Evolutionary conservation across 2,329 filamentous ascomycete genomes (phyloP).

Genomic region (Ophiostoma montium): DNA sequence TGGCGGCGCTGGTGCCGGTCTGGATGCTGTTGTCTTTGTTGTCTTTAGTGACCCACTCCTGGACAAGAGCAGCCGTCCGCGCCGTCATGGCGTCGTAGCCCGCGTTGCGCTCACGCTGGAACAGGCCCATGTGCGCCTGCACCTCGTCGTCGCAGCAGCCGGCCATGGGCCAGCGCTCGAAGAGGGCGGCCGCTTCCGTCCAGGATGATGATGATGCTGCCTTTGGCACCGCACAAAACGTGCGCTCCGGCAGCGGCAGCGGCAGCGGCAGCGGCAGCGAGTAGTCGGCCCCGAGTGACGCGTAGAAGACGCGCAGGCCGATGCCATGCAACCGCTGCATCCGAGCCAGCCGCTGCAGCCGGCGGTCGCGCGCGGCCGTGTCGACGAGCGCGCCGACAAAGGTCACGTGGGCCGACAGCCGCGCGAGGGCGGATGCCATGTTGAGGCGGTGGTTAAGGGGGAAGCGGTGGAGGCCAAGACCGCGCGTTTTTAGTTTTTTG

Average conservation of each 20-base stretch:
- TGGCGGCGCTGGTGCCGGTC: neutral
- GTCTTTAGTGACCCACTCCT: too few species aligned
- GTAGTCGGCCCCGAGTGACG: slow-evolving; percentile 56
- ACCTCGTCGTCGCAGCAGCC: slow-evolving; percentile 55
- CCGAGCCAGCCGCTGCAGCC: slow-evolving; percentile 48
- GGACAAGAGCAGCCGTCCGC: slow-evolving; percentile 40
- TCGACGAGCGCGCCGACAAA: slow-evolving; percentile 72
- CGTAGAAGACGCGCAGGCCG: slow-evolving; percentile 63
- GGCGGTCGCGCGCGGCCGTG: slow-evolving; percentile 53
- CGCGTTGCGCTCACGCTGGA: slow-evolving; percentile 45
- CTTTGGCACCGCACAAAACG: slow-evolving; percentile 54
- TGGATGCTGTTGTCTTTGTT: neutral
- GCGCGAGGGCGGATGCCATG: slow-evolving; percentile 59
- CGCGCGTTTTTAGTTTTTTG: slow-evolving; percentile 23
- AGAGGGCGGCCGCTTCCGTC: slow-evolving; percentile 18
- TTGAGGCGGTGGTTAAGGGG: slow-evolving; percentile 30
- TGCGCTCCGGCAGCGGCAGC: slow-evolving; percentile 50
- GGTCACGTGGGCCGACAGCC: slow-evolving; percentile 70
- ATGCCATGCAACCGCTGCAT: slow-evolving; percentile 47
- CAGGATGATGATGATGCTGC: neutral
- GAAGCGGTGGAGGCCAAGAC: neutral
- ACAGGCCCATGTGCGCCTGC: slow-evolving; percentile 55
- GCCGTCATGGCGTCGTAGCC: slow-evolving; percentile 51
- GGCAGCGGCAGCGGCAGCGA: slow-evolving; percentile 46
- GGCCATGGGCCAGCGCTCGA: slow-evolving; percentile 45